Conservation (phyloP, 139 green algal species). For the Microglena sp. region DNA sequence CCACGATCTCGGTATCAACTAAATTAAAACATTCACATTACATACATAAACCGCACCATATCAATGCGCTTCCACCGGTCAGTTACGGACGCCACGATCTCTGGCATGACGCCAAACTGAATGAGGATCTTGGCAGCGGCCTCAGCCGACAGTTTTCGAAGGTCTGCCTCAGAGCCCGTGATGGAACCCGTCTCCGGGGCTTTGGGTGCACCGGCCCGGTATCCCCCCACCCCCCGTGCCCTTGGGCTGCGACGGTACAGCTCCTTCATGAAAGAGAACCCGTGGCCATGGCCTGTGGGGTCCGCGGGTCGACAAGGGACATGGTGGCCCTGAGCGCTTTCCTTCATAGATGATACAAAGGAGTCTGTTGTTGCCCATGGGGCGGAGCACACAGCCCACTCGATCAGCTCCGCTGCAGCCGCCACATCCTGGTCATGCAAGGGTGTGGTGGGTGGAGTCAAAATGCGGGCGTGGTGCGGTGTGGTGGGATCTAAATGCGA, state of each 20-base stretch:
- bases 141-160: conserved; percentile 16
- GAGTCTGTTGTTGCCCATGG: conserved; percentile 24
- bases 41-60: background rate
- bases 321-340: background rate
- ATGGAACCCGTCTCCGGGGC: conserved; percentile 18
- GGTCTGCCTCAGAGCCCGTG: conserved; percentile 25
- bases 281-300: conserved; percentile 14
- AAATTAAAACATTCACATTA: background rate
- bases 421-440: conserved; percentile 8
- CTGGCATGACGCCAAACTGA: conserved; percentile 3
- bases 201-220: background rate
- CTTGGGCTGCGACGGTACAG: background rate
- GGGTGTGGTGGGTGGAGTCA: background rate
- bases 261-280: background rate
- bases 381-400: conserved; percentile 19
- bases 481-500: no score
- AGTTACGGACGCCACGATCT: background rate
- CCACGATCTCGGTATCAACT: no score
- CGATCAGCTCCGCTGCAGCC: conserved; percentile 18
- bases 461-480: background rate
- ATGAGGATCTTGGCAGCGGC: conserved; percentile 8
- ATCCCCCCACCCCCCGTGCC: no score
- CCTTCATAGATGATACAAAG: conserved; percentile 12
- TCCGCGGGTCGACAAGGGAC: conserved; percentile 9
- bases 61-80: conserved; percentile 4